A percentile compares a stretch with the other conserved stretches of the same genome.
Evolutionary conservation across 1,284 basidiomycete genomes (phyloP).

Genomic region (Mycosarcoma mackinlayi): DNA sequence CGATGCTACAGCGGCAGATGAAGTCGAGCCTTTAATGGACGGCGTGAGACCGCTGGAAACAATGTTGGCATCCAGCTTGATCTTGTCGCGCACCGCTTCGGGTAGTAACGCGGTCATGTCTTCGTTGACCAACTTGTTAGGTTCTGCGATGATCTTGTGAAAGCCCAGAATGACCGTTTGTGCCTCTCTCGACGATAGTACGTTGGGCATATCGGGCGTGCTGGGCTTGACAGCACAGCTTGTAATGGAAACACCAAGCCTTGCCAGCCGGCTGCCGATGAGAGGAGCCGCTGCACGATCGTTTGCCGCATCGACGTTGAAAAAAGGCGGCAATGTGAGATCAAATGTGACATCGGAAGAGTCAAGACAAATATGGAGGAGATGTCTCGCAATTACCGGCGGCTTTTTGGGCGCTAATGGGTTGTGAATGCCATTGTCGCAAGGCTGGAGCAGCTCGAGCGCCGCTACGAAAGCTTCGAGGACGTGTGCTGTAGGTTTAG

Average conservation of each 20-base stretch:
- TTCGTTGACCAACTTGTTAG: conserved; percentile 38
- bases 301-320: conserved; percentile 30
- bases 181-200: conserved; percentile 20
- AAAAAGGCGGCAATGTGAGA: conserved; percentile 25
- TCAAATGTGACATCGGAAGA: conserved; percentile 25
- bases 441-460: conserved; percentile 35
- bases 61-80: conserved; percentile 39
- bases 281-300: conserved; percentile 11
- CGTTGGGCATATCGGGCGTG: background rate
- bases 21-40: background rate
- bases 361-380: conserved; percentile 37
- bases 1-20: conserved; percentile 1
- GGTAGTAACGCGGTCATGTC: conserved; percentile 29
- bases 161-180: conserved; percentile 31
- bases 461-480: conserved; percentile 45
- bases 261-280: conserved; percentile 23
- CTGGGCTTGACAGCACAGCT: conserved; percentile 36
- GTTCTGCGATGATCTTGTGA: conserved; percentile 37
- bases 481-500: conserved; percentile 32
- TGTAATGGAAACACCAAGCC: conserved; percentile 28
- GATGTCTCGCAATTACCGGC: conserved; percentile 37
- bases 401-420: conserved; percentile 29
- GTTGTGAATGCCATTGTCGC: conserved; percentile 21
- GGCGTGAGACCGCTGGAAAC: conserved; percentile 35
- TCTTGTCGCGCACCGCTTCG: conserved; percentile 24